Conservation (phyloP, 306 rosid species). For the Rosa persica region DNA sequence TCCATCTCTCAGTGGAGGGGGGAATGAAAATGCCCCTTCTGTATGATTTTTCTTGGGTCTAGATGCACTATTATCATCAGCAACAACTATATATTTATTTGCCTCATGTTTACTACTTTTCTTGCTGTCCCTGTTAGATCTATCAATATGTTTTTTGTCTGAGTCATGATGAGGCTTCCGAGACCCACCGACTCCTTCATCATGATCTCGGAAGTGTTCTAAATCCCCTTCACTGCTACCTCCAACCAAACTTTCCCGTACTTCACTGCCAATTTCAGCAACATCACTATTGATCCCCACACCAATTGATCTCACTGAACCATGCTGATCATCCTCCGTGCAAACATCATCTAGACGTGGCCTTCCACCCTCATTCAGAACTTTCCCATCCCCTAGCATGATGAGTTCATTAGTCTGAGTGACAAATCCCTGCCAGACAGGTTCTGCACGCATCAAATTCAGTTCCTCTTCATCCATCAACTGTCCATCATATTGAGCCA, state of each 20-base stretch:
- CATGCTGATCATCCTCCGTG: constrained; percentile 82
- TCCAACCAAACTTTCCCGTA: constrained; percentile 82
- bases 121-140: constrained; percentile 49
- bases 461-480: constrained; percentile 87
- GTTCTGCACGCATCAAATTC: constrained; percentile 82
- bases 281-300: constrained; percentile 93
- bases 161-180: constrained; percentile 50
- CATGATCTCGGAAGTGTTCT: constrained; percentile 68
- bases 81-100: constrained; percentile 60
- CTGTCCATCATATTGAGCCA: constrained; percentile 86
- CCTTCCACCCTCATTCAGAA: constrained; percentile 59
- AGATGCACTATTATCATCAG: constrained; percentile 36
- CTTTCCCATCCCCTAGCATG: constrained; percentile 73
- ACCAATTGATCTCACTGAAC: constrained; percentile 95
- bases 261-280: constrained; percentile 89
- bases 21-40: constrained; percentile 80
- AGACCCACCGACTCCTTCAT: constrained; percentile 52
- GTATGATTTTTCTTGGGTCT: constrained; percentile 46
- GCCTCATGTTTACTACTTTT: constrained; percentile 54
- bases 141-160: constrained; percentile 47
- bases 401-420: constrained; percentile 72
- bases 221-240: constrained; percentile 85
- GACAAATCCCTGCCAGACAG: constrained; percentile 97
- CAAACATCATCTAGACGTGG: constrained; percentile 57
- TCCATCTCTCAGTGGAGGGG: constrained; percentile 66